Conservation (phyloP, 202 grass and related monocot genomes). For the Cymbopogon flexuosus region DNA sequence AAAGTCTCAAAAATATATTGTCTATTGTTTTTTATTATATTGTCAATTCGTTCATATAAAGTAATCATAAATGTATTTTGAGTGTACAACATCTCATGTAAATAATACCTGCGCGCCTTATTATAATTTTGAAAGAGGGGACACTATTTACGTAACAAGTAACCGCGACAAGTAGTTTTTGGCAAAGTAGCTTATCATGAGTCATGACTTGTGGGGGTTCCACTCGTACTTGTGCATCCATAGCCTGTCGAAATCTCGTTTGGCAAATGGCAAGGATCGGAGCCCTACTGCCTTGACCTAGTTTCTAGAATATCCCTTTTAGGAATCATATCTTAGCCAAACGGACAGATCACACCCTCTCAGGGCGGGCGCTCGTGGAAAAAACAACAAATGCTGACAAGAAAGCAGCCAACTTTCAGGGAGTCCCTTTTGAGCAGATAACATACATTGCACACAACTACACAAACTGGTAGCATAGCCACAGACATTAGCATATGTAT, state of each 20-base stretch:
- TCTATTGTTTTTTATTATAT: too few species aligned
- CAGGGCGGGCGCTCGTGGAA: not conserved
- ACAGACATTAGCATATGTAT: not conserved
- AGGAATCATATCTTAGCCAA: not conserved
- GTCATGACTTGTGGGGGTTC: not conserved
- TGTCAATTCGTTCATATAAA: too few species aligned
- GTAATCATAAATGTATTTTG: too few species aligned
- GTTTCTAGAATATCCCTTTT: not conserved
- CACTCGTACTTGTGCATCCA: not conserved
- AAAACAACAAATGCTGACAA: not conserved
- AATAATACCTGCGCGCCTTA: too few species aligned
- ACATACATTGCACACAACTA: too few species aligned
- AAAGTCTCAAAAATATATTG: too few species aligned
- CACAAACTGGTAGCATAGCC: too few species aligned
- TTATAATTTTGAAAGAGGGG: not conserved
- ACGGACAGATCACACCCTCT: not conserved
- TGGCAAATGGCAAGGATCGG: not conserved
- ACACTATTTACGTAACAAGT: not conserved
- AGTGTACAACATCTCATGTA: too few species aligned
- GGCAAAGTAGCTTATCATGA: not conserved
- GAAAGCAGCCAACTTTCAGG: too few species aligned
- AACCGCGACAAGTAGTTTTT: not conserved
- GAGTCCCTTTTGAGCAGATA: too few species aligned
- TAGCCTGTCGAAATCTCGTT: too few species aligned
- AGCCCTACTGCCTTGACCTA: not conserved